Evolutionary conservation across 306 rosid species (phyloP).

Genomic region (Cucumis hystrix): DNA sequence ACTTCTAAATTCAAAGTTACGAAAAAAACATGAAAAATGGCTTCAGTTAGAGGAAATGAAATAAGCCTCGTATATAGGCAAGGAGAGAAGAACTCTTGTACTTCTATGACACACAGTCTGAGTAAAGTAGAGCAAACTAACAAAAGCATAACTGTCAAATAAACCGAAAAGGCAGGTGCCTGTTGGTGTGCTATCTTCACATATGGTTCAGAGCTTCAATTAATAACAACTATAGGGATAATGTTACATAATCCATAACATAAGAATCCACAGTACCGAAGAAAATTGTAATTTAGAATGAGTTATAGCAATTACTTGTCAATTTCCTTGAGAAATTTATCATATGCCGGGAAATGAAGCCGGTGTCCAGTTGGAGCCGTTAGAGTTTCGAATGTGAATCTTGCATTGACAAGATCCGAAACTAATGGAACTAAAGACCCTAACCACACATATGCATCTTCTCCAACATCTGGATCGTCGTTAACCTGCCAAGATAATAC

Average conservation of each 20-base stretch:
- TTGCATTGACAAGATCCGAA: slow-evolving; percentile 62
- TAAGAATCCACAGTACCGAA: neutral
- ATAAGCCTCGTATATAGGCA: neutral
- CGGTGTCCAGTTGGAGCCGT: slow-evolving; percentile 65
- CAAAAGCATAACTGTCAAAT: neutral
- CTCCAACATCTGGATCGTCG: slow-evolving; percentile 55
- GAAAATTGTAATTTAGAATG: neutral
- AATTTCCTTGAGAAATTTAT: slow-evolving; percentile 57
- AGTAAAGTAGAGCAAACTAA: neutral
- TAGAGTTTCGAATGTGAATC: slow-evolving; percentile 72
- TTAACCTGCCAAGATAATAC: slow-evolving; percentile 30
- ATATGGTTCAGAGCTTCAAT: neutral
- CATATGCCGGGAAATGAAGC: slow-evolving; percentile 75
- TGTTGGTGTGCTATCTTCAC: neutral
- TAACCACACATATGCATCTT: slow-evolving; percentile 89
- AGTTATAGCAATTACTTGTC: slow-evolving; percentile 35
- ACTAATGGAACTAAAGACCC: slow-evolving; percentile 56
- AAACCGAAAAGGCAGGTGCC: neutral
- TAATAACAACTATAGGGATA: neutral
- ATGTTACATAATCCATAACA: neutral
- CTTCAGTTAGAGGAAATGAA: neutral
- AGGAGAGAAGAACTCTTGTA: neutral
- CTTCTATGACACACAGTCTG: neutral
- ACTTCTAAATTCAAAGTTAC: neutral
- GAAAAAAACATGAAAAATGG: neutral